A percentile compares a stretch with the other conserved stretches of the same genome.
Conservation (phyloP, 2,329 filamentous ascomycete genomes). For the Diaporthe vexans region DNA sequence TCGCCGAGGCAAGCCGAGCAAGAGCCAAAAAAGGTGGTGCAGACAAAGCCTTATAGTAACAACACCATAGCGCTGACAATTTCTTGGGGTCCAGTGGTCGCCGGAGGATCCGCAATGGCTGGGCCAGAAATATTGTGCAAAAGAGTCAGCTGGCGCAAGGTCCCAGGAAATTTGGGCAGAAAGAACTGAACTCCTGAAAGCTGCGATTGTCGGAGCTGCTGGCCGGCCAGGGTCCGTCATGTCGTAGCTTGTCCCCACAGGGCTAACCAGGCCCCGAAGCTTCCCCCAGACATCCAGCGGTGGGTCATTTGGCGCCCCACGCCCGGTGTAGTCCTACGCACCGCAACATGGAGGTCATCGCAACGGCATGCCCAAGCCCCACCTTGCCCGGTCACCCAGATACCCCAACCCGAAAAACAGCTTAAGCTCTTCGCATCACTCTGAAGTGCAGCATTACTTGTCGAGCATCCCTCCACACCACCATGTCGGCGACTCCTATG, state of each 20-base stretch:
- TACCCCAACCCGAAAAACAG: conserved; percentile 11
- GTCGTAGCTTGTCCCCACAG: conserved; percentile 5
- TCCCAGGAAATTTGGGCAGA: conserved; percentile 19
- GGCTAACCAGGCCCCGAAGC: conserved; percentile 21
- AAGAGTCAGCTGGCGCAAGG: conserved; percentile 11
- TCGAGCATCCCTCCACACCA: conserved; percentile 11
- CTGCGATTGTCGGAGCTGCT: conserved; percentile 32
- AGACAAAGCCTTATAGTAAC: conserved; percentile 4
- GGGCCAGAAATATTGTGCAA: neutral
- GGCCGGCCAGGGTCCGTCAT: conserved; percentile 23
- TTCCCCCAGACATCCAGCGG: conserved; percentile 11
- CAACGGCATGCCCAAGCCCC: neutral
- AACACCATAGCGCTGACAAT: conserved; percentile 16
- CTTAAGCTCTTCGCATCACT: conserved; percentile 3
- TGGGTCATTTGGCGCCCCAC: neutral
- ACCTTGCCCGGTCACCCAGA: neutral
- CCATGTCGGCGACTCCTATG: conserved; percentile 70
- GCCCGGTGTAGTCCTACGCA: neutral
- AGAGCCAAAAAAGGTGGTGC: neutral
- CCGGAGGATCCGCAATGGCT: conserved; percentile 4
- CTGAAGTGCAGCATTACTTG: neutral
- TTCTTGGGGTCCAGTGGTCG: conserved; percentile 5
- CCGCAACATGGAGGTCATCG: neutral
- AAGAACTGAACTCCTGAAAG: conserved; percentile 23
- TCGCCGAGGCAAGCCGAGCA: conserved; percentile 28